Conservation (phyloP, 805 yeast species). For the Candida morakotiae region DNA sequence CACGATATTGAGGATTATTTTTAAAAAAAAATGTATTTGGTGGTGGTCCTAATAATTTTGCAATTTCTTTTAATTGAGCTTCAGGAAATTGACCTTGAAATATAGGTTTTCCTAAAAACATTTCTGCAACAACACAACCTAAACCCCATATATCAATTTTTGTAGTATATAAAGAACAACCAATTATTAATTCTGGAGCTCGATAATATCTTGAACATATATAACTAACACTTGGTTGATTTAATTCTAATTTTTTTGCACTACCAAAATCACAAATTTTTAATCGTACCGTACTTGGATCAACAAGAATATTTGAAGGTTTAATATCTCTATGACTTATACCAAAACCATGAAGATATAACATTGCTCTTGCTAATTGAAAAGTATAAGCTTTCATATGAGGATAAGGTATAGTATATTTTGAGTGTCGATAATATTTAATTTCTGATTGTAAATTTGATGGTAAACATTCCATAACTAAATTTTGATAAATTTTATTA, state of each 20-base stretch:
- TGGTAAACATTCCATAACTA: conserved; percentile 87
- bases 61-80: conserved; percentile 84
- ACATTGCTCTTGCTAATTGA: conserved; percentile 81
- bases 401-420: conserved; percentile 61
- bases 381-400: conserved; percentile 75
- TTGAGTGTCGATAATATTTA: conserved; percentile 58
- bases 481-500: conserved; percentile 67
- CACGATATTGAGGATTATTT: conserved; percentile 71
- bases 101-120: conserved; percentile 88
- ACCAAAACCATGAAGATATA: conserved; percentile 74
- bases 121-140: conserved; percentile 95
- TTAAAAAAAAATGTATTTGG: conserved; percentile 61
- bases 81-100: conserved; percentile 92
- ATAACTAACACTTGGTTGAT: conserved; percentile 88
- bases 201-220: conserved; percentile 94
- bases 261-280: conserved; percentile 86
- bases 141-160: conserved; percentile 97
- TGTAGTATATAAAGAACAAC: conserved; percentile 81
- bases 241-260: conserved; percentile 72
- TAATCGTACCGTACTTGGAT: conserved; percentile 60
- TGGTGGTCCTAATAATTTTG: conserved; percentile 89
- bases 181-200: conserved; percentile 94
- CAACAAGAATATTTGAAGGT: conserved; percentile 77
- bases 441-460: conserved; percentile 74
- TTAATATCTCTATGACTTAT: conserved; percentile 83